Evolutionary conservation across 768 basidiomycete species (phyloP), one percentile per base, ranked within the genome.

Genomic region (Tricholoma furcatifolium): DNA sequence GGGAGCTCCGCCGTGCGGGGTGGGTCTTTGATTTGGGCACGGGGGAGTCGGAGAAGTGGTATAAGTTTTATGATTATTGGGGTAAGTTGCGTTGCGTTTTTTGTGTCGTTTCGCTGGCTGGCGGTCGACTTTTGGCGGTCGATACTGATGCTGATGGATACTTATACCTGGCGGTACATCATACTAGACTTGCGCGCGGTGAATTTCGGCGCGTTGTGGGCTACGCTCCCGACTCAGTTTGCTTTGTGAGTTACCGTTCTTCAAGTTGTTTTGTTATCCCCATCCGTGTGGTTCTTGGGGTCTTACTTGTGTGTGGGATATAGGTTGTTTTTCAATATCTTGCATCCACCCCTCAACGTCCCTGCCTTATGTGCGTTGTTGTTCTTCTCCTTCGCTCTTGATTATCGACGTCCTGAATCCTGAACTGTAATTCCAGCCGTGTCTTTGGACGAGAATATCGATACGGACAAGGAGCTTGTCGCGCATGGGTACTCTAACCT

Each of bases 401-500:
- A 46, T 17, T 35, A 15, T 41, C 10, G 7, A n/a, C n/a, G n/a
- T n/a, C n/a, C n/a, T n/a, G n/a, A 11, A 11, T n/a, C 10, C 44
- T 53, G 6, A 59, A 24, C 7, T 8, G 32, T 12, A 4, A 12
- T 9, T 36, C 27, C 43, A 90, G 91, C 91, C 43, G 90, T 99
- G 11, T 96, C 93, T 12, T 75, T 99, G 24, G 81, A 89, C 57
- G 84, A 87, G 61, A 94, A 98, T 43, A 70, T 98, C 53, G 85
- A 97, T 58, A 94, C 95, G 0, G 87, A 98, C 68, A 86, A 87
- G 55, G 96, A 99, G 65, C 84, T 98, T 9, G 81, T 97, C 43
- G 92, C 81, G 0, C 96, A 99, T 65, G 96, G 96, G 8, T 86
- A 91, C 54, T 94, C 93, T 1, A 98, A 99, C 65, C 58, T 98